phyloP scores from a whole-genome alignment of 768 basidiomycete genomes.

The Termitomyces sp. region DNA sequence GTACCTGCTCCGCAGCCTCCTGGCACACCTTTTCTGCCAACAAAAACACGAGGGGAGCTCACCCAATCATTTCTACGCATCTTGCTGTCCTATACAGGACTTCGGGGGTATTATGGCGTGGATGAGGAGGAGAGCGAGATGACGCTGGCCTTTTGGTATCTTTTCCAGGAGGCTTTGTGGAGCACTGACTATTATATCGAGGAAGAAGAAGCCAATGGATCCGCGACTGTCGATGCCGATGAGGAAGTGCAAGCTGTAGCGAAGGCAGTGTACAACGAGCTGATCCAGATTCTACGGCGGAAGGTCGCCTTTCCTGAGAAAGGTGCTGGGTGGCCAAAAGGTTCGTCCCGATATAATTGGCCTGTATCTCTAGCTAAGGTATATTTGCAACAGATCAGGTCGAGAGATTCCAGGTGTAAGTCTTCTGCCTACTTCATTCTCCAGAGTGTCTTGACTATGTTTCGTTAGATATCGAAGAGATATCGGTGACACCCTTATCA shows the following conservation, averaged over 20 bases:
- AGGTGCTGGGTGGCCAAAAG: conserved; percentile 58
- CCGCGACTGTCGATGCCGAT: conserved; percentile 19
- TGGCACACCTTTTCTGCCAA: conserved; percentile 5
- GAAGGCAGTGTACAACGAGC: conserved; percentile 72
- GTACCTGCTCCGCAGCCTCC: conserved; percentile 18
- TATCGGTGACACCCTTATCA: conserved; percentile 82
- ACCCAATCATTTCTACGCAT: conserved; percentile 68
- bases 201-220: conserved; percentile 6
- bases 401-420: conserved; percentile 76
- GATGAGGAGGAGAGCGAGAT: conserved; percentile 89
- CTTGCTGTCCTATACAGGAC: conserved; percentile 66
- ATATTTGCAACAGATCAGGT: conserved; percentile 50
- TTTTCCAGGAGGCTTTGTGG: conserved; percentile 87
- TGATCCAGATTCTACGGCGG: conserved; percentile 61
- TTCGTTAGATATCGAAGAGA: conserved; percentile 69
- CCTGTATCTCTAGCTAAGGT: not conserved
- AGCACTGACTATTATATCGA: conserved; percentile 46
- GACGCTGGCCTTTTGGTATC: conserved; percentile 85
- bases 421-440: conserved; percentile 4
- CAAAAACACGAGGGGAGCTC: conserved; percentile 39
- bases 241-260: conserved; percentile 38
- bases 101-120: conserved; percentile 67
- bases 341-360: conserved; percentile 31
- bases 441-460: not conserved
- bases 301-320: conserved; percentile 73